Evolutionary conservation across 768 basidiomycete genomes (phyloP).

Genomic region (Boletus huronensis): DNA sequence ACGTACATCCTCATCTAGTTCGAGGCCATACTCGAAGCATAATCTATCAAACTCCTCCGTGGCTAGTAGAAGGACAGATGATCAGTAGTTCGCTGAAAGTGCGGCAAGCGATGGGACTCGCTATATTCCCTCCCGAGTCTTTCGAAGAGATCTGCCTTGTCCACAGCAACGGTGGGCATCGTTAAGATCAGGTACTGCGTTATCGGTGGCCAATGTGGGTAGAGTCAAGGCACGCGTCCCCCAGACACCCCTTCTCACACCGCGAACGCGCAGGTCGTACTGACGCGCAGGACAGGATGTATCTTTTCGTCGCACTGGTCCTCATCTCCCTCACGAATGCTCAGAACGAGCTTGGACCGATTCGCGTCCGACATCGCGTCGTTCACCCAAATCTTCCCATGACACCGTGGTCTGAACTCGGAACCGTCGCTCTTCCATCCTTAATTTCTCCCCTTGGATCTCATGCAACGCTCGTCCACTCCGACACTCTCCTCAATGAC

Average conservation of each 20-base stretch:
- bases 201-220: not conserved
- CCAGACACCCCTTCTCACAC: constrained; percentile 17
- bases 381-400: constrained; percentile 31
- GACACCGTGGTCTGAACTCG: constrained; percentile 24
- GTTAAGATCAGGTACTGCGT: constrained; percentile 1
- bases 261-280: not conserved
- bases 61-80: constrained; percentile 53
- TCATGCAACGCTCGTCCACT: constrained; percentile 35
- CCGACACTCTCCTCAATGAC: constrained; percentile 45
- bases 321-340: constrained; percentile 12
- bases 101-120: constrained; percentile 33
- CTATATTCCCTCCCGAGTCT: constrained; percentile 81
- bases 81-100: constrained; percentile 11
- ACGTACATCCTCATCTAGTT: constrained; percentile 95
- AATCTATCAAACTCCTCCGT: constrained; percentile 93
- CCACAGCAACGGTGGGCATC: constrained; percentile 95
- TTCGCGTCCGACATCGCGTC: constrained; percentile 30
- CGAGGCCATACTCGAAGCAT: constrained; percentile 96
- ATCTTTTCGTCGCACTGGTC: constrained; percentile 9
- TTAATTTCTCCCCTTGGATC: constrained; percentile 32
- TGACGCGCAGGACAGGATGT: constrained; percentile 12
- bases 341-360: constrained; percentile 4
- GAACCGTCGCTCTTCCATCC: constrained; percentile 24
- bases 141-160: constrained; percentile 92
- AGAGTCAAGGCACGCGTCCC: constrained; percentile 7